Conservation (phyloP, 495 filamentous ascomycete species). For the Hypoxylon rickii region DNA sequence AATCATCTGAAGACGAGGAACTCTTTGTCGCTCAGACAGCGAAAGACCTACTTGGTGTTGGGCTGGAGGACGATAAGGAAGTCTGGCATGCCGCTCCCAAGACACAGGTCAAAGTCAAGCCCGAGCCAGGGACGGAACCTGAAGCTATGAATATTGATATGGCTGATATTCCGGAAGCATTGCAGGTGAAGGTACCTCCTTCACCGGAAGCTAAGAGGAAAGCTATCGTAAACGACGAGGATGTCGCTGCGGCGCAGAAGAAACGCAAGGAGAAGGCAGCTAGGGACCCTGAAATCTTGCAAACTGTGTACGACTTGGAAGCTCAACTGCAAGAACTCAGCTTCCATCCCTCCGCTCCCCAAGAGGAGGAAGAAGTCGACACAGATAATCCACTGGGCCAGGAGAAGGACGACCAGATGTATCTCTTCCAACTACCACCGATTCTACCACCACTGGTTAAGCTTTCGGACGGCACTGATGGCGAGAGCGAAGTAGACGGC, state of each 20-base stretch:
- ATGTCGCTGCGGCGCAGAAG: slow-evolving; percentile 18
- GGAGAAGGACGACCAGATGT: slow-evolving; percentile 56
- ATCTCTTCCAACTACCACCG: slow-evolving; percentile 69
- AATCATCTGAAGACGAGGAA: slow-evolving; percentile 48
- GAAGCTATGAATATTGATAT: slow-evolving; percentile 42
- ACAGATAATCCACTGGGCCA: slow-evolving; percentile 13
- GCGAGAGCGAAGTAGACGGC: slow-evolving; percentile 34
- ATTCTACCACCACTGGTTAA: slow-evolving; percentile 59
- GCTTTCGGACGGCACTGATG: slow-evolving; percentile 23
- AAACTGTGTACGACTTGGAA: slow-evolving; percentile 37
- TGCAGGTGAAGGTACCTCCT: slow-evolving; percentile 31
- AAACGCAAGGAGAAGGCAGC: slow-evolving; percentile 38
- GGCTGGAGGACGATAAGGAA: slow-evolving; percentile 41
- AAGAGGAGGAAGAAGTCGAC: slow-evolving; percentile 24
- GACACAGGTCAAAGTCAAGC: slow-evolving; percentile 30
- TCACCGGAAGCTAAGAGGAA: slow-evolving; percentile 44
- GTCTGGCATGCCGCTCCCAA: slow-evolving; percentile 41
- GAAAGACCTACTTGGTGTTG: slow-evolving; percentile 40
- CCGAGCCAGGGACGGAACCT: slow-evolving; percentile 41
- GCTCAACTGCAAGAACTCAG: slow-evolving; percentile 41
- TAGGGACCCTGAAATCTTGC: slow-evolving; percentile 44
- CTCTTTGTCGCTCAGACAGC: slow-evolving; percentile 44
- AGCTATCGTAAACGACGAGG: slow-evolving; percentile 5
- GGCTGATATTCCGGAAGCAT: slow-evolving; percentile 42
- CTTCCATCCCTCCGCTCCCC: slow-evolving; percentile 18